A percentile compares a stretch with the other conserved stretches of the same genome.
These are phyloP conservation scores for Yarrowia galli DNA, from an alignment of 1,139 yeast genomes.

Conservation along the genomic window DNA sequence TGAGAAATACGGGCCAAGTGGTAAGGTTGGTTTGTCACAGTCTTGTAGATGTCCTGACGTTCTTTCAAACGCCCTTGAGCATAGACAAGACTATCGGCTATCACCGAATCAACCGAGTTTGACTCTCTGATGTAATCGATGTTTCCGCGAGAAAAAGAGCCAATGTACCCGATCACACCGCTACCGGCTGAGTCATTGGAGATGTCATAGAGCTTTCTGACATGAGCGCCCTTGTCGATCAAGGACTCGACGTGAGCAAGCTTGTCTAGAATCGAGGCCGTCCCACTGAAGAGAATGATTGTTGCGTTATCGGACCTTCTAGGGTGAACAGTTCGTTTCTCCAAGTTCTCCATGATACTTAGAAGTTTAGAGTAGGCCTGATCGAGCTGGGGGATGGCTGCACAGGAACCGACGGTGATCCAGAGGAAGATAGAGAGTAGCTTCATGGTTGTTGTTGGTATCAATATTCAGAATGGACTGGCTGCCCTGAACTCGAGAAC, in stretches of 20 bases:
- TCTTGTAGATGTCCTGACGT: background rate
- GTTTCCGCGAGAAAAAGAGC: background rate
- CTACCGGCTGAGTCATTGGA: background rate
- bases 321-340: background rate
- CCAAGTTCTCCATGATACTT: background rate
- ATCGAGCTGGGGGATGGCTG: background rate
- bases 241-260: slow-evolving; percentile 12
- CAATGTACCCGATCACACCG: slow-evolving; percentile 12
- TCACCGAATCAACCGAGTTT: background rate
- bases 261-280: background rate
- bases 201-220: slow-evolving; percentile 13
- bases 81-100: background rate
- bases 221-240: background rate
- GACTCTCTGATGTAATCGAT: background rate
- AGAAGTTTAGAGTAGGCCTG: background rate
- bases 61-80: slow-evolving; percentile 1
- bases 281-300: background rate
- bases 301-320: background rate
- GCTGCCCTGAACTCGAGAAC: no score
- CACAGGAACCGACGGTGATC: background rate
- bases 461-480: background rate
- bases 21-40: slow-evolving; percentile 1
- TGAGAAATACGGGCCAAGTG: slow-evolving; percentile 17
- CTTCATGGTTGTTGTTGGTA: background rate
- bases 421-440: background rate